Percentiles rank a stretch among this genome's conserved stretches.
Conservation (phyloP, 2,329 filamentous ascomycete genomes). For the Apiospora koreana region DNA sequence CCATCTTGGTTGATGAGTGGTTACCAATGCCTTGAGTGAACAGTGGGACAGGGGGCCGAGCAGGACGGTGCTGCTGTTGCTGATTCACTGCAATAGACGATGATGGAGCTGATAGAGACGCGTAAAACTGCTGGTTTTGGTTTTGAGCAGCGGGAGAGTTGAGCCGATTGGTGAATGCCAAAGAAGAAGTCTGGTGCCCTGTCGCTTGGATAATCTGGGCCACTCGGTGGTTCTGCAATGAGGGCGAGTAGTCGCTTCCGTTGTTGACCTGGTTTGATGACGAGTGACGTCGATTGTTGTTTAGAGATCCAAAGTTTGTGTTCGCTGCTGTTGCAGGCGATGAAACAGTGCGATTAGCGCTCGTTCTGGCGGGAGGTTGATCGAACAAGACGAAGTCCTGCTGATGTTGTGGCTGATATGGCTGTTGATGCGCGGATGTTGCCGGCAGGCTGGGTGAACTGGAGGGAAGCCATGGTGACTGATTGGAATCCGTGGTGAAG, state of each 20-base stretch:
- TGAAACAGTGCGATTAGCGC: constrained; percentile 44
- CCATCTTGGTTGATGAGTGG: constrained; percentile 50
- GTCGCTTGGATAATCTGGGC: constrained; percentile 60
- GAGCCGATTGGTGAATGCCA: constrained; percentile 60
- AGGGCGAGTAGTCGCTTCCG: constrained; percentile 38
- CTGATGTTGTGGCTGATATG: constrained; percentile 53
- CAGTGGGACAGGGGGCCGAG: constrained; percentile 70
- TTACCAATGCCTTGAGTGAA: constrained; percentile 64
- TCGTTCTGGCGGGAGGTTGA: constrained; percentile 46
- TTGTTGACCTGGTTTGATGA: constrained; percentile 28
- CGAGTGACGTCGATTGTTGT: constrained; percentile 46
- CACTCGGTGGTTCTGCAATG: constrained; percentile 60
- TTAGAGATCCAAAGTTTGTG: constrained; percentile 38
- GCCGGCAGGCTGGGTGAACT: constrained; percentile 65
- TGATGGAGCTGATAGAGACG: constrained; percentile 61
- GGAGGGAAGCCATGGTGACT: constrained; percentile 80
- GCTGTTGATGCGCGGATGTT: constrained; percentile 55
- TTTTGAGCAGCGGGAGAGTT: constrained; percentile 48
- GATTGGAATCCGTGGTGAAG: constrained; percentile 79
- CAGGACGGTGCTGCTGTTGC: constrained; percentile 45
- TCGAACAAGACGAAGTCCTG: constrained; percentile 82
- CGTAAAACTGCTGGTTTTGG: constrained; percentile 59
- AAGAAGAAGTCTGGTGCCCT: constrained; percentile 54
- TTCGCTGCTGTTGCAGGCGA: constrained; percentile 44
- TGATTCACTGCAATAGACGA: constrained; percentile 60